A percentile compares a stretch with the other conserved stretches of the same genome.
Evolutionary conservation across 192 early-diverging fungal genomes (phyloP).

Genomic region (Coemansia sp.): DNA sequence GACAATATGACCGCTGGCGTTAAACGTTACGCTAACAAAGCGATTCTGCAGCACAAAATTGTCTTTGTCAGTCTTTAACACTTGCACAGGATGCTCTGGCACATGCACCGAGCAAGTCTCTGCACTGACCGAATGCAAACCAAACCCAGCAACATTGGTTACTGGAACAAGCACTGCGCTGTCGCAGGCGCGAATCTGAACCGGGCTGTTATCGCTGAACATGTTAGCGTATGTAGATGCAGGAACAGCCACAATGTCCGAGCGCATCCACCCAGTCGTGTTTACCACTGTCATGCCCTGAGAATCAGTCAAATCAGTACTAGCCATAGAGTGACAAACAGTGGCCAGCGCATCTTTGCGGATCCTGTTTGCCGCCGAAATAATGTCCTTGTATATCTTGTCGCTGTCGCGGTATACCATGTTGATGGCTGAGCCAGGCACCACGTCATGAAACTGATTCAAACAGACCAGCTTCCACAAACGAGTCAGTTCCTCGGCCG

Average conservation of each 20-base stretch:
- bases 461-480: conserved; percentile 89
- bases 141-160: conserved; percentile 27
- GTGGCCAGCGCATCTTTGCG: conserved; percentile 49
- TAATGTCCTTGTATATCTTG: conserved; percentile 46
- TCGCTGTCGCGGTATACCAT: conserved; percentile 87
- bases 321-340: conserved; percentile 23
- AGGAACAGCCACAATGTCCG: conserved; percentile 69
- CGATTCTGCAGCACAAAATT: conserved; percentile 68
- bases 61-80: conserved; percentile 20
- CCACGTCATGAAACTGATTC: conserved; percentile 97
- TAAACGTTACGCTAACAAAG: conserved; percentile 67
- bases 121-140: conserved; percentile 10
- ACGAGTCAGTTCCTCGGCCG: conserved; percentile 69
- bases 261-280: conserved; percentile 66
- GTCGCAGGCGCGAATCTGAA: conserved; percentile 33
- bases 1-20: conserved; percentile 68
- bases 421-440: conserved; percentile 89
- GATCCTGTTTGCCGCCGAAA: conserved; percentile 44
- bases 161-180: conserved; percentile 28
- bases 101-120: no score
- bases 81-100: conserved; percentile 26
- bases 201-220: background rate
- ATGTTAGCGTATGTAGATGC: background rate
- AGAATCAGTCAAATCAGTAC: conserved; percentile 2
- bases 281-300: conserved; percentile 60